These are phyloP conservation scores for Ormosia semicastrata DNA, from an alignment of 306 rosid genomes.

Conservation along the genomic window DNA sequence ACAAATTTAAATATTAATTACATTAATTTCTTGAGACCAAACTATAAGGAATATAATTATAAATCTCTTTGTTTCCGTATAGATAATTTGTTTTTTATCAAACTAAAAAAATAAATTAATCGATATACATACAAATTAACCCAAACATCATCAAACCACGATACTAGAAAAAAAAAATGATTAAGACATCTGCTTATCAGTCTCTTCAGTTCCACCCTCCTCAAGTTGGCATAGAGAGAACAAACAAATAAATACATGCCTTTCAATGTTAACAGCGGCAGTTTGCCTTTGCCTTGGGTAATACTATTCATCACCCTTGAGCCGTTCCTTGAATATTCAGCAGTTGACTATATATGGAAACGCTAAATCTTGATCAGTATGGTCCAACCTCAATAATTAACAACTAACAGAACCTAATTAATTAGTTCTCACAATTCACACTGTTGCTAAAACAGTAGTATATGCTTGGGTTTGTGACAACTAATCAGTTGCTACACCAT, in stretches of 20 bases:
- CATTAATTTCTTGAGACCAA: too few species aligned
- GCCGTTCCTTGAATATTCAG: slow-evolving; percentile 25
- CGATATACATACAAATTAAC: too few species aligned
- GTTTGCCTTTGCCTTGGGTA: slow-evolving; percentile 32
- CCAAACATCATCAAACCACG: too few species aligned
- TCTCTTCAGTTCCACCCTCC: background rate
- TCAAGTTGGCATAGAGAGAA: background rate
- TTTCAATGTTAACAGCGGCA: background rate
- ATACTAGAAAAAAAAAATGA: background rate
- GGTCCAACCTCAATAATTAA: slow-evolving; percentile 36
- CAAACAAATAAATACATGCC: slow-evolving; percentile 9
- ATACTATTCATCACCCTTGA: background rate
- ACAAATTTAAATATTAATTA: too few species aligned
- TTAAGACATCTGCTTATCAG: background rate
- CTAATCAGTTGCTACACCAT: slow-evolving; percentile 31
- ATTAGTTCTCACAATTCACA: background rate
- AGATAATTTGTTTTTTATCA: too few species aligned
- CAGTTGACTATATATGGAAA: slow-evolving; percentile 18
- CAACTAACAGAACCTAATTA: background rate
- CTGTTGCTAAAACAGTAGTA: background rate
- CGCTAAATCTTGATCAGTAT: background rate
- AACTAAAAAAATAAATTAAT: too few species aligned
- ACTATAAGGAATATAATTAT: too few species aligned
- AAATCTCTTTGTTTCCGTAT: too few species aligned
- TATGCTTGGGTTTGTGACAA: slow-evolving; percentile 8